Evolutionary conservation across 2,329 filamentous ascomycete genomes (phyloP), one percentile per base, ranked within the genome.

Genomic region (Penicillium griseofulvum): DNA sequence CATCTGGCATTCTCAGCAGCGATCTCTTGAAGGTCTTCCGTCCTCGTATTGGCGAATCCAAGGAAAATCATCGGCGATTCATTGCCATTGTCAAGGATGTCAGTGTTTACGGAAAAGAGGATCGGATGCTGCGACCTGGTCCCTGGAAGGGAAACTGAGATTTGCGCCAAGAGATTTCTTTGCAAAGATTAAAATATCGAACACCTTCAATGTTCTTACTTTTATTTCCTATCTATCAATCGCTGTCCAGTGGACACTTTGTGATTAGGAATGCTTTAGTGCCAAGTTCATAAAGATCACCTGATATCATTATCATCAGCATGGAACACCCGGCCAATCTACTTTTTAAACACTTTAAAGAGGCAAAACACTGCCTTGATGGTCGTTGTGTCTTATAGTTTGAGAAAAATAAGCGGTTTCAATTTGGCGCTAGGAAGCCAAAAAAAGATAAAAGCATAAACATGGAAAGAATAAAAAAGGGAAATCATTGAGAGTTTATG

Each of bases 31-130:
- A 68, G 34, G 68, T 74, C 6, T 79, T 78, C 64, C 73, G 74
- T 37, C 68, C 70, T 43, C 72, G 75, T 24, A 71, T 77, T 49
- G 74, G 74, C 14, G 72, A 74, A 31, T 72, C 71, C 4, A 74
- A 71, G 54, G 73, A 75, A 28, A 76, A 76, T 41, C 73, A 76
- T 54, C 66, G 68, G 12, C 64, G 64, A 36, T 78, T 78, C 54
- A 77, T 78, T 51, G 71, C 69, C 12, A 76, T 78, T 49, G 75
- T 78, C 41, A 76, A 76, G 59, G 72, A 75, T 37, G 74, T 76
- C 17, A 69, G 74, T 49, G 68, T 76, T 26, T 77, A 75, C 54
- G 72, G 71, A 5, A 77, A 76, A 54, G 71, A 73, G 49, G 74
- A 77, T 54, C 68, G 71, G 52, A 58, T 77, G 53, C 57, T 78